Evolutionary conservation across 371 early-diverging fungal species (phyloP).

Genomic region (Blakeslea trispora): DNA sequence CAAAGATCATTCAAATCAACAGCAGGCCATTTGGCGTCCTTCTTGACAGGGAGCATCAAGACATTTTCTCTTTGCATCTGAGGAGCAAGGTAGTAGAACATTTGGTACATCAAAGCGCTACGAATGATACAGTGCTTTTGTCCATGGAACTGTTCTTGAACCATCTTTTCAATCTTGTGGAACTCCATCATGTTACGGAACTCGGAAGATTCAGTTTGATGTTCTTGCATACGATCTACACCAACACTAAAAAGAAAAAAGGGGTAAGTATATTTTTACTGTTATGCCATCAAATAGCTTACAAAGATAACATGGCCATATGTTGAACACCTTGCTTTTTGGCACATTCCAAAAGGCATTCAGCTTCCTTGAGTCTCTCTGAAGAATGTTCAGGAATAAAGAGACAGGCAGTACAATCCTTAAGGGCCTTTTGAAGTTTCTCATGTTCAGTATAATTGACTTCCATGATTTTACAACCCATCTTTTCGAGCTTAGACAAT

Average conservation of each 20-base stretch:
- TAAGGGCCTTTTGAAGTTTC: slow-evolving; percentile 23
- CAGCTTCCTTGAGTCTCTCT: slow-evolving; percentile 32
- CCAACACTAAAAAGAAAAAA: slow-evolving; percentile 28
- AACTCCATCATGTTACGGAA: slow-evolving; percentile 24
- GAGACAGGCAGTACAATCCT: slow-evolving; percentile 20
- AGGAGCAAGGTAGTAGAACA: slow-evolving; percentile 40
- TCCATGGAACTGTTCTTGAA: slow-evolving; percentile 27
- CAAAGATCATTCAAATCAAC: slow-evolving; percentile 36
- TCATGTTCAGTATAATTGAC: slow-evolving; percentile 36
- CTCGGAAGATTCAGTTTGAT: background rate
- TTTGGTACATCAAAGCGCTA: slow-evolving; percentile 26
- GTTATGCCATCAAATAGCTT: too few species aligned
- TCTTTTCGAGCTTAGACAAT: slow-evolving; percentile 21
- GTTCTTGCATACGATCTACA: slow-evolving; percentile 25
- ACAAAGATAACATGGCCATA: slow-evolving; percentile 37
- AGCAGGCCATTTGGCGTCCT: slow-evolving; percentile 30
- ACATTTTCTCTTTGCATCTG: slow-evolving; percentile 29
- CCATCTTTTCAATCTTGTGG: slow-evolving; percentile 30
- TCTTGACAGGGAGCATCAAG: slow-evolving; percentile 29
- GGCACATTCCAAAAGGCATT: slow-evolving; percentile 33
- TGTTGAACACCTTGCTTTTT: slow-evolving; percentile 29
- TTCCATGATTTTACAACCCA: slow-evolving; percentile 36
- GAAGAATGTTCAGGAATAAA: slow-evolving; percentile 37
- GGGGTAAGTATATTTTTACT: too few species aligned
- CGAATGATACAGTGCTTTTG: slow-evolving; percentile 34